These are phyloP conservation scores for Phytopythium boreale DNA, from an alignment of 352 stramenopile species.

Conservation along the genomic window DNA sequence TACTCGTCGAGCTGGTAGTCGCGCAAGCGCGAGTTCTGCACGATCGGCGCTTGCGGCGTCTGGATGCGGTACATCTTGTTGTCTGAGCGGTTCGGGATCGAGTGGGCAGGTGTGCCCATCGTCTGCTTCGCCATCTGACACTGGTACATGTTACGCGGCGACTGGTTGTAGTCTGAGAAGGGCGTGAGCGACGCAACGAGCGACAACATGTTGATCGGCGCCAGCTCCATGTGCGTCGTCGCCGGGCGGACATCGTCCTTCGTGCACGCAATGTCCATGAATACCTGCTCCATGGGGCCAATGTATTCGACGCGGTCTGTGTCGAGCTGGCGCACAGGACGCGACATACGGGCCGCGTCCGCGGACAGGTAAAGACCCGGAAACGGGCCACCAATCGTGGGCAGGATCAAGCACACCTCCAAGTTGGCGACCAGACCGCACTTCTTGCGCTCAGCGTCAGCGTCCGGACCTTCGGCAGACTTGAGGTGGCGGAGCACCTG, in stretches of 20 bases:
- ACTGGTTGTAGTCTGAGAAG: conserved; percentile 99
- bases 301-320: conserved; percentile 95
- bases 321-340: conserved; percentile 89
- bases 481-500: conserved; percentile 70
- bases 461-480: conserved; percentile 38
- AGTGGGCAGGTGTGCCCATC: conserved; percentile 99
- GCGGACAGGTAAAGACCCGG: conserved; percentile 97
- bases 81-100: conserved; percentile 94
- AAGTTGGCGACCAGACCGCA: conserved; percentile 76
- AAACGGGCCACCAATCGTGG: conserved; percentile 91
- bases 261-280: conserved; percentile 97
- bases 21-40: conserved; percentile 95
- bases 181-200: conserved; percentile 98
- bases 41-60: conserved; percentile 97
- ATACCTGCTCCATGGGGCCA: conserved; percentile 97
- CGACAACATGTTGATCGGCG: conserved; percentile 99
- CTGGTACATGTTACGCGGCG: conserved; percentile 99
- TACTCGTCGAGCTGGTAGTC: conserved; percentile 99
- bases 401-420: conserved; percentile 80
- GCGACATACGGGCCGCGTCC: conserved; percentile 93
- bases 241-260: conserved; percentile 94
- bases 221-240: conserved; percentile 98
- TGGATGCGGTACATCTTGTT: conserved; percentile 99
- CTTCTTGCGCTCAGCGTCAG: conserved; percentile 37
- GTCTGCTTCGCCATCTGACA: conserved; percentile 99